A percentile compares a stretch with the other conserved stretches of the same genome.
Evolutionary conservation across 345 rosid species (phyloP).

Genomic region (Tarenaya hassleriana): DNA sequence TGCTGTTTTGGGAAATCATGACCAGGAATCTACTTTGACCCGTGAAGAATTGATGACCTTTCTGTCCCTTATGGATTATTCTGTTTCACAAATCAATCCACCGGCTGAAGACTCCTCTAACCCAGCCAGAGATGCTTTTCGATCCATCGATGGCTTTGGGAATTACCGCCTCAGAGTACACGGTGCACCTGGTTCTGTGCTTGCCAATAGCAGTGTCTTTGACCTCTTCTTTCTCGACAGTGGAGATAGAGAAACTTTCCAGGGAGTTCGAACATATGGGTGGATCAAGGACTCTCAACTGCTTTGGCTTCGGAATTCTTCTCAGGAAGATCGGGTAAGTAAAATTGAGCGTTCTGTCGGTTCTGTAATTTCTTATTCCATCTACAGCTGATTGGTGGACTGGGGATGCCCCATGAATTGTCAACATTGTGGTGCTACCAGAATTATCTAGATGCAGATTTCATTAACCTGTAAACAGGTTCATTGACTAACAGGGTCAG

Average conservation of each 20-base stretch:
- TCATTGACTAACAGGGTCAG: slow-evolving; percentile 40
- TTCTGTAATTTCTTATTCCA: too few relatives aligned
- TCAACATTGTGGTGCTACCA: neutral
- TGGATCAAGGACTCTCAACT: slow-evolving; percentile 91
- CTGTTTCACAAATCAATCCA: slow-evolving; percentile 66
- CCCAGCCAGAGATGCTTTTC: slow-evolving; percentile 18
- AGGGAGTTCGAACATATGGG: slow-evolving; percentile 69
- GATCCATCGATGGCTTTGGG: slow-evolving; percentile 69
- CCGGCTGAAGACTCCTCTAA: slow-evolving; percentile 24
- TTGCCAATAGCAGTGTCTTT: slow-evolving; percentile 66
- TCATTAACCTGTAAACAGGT: slow-evolving; percentile 30
- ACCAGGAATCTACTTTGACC: slow-evolving; percentile 81
- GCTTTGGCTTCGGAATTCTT: slow-evolving; percentile 54
- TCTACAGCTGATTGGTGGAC: slow-evolving; percentile 10
- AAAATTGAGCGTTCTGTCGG: neutral
- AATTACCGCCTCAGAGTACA: slow-evolving; percentile 53
- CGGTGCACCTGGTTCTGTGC: slow-evolving; percentile 71
- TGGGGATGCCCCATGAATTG: neutral
- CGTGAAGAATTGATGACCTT: slow-evolving; percentile 79
- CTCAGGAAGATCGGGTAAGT: slow-evolving; percentile 42
- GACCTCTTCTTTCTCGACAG: slow-evolving; percentile 84
- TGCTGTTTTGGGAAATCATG: slow-evolving; percentile 86
- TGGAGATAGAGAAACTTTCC: slow-evolving; percentile 63
- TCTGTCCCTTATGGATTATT: slow-evolving; percentile 82
- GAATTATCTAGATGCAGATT: slow-evolving; percentile 27